These are phyloP conservation scores for Zygotorulaspora florentina DNA, from an alignment of 805 yeast species.

Conservation along the genomic window DNA sequence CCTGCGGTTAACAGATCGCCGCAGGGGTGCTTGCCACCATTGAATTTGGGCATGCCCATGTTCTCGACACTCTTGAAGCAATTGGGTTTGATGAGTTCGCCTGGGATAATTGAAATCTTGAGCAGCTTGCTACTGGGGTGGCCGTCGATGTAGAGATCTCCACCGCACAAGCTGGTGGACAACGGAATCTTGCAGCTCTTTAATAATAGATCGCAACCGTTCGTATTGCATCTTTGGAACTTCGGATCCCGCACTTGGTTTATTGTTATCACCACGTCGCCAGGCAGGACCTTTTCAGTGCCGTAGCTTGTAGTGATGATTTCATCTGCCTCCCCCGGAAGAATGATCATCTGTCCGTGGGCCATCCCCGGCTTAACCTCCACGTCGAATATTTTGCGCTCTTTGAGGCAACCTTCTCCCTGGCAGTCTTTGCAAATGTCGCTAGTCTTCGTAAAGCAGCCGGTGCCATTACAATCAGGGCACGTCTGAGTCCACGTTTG, in stretches of 20 bases:
- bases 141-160: slow-evolving; percentile 36
- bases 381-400: slow-evolving; percentile 48
- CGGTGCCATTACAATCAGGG: slow-evolving; percentile 42
- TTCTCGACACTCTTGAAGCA: slow-evolving; percentile 38
- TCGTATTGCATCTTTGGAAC: slow-evolving; percentile 39
- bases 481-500: slow-evolving; percentile 45
- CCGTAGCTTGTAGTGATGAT: slow-evolving; percentile 38
- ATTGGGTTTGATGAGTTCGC: slow-evolving; percentile 52
- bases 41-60: slow-evolving; percentile 58
- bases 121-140: slow-evolving; percentile 38
- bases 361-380: slow-evolving; percentile 54
- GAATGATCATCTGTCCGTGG: slow-evolving; percentile 47
- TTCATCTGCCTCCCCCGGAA: slow-evolving; percentile 64
- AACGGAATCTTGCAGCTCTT: slow-evolving; percentile 45
- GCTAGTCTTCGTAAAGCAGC: slow-evolving; percentile 32
- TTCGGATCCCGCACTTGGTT: slow-evolving; percentile 32
- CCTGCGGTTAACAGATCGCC: slow-evolving; percentile 1
- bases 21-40: slow-evolving; percentile 21
- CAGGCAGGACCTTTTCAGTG: slow-evolving; percentile 45
- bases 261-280: slow-evolving; percentile 60
- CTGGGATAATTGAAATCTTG: slow-evolving; percentile 41
- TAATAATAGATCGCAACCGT: slow-evolving; percentile 42
- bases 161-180: slow-evolving; percentile 56
- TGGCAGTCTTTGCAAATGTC: slow-evolving; percentile 42
- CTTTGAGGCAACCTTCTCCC: slow-evolving; percentile 45